Evolutionary conservation across 352 stramenopile genomes (phyloP).

Genomic region (Thraustochytrium sp.): DNA sequence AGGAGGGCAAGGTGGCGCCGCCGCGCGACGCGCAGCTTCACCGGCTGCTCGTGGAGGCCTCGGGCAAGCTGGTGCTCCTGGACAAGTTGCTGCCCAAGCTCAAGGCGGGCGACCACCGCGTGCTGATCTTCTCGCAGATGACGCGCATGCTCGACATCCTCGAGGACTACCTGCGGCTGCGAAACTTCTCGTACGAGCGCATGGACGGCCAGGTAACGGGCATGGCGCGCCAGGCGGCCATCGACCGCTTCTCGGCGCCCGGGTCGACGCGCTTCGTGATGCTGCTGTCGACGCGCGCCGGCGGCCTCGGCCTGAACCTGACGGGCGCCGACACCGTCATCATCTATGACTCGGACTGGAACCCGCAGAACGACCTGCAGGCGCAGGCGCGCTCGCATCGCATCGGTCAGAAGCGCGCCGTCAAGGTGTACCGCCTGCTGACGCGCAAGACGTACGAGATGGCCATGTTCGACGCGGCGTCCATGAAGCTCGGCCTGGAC

Average conservation of each 20-base stretch:
- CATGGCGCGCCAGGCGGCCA: constrained; percentile 83
- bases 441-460: constrained; percentile 86
- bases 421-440: constrained; percentile 83
- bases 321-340: constrained; percentile 68
- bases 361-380: constrained; percentile 61
- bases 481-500: constrained; percentile 81
- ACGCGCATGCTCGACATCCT: constrained; percentile 87
- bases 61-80: constrained; percentile 85
- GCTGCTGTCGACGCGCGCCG: constrained; percentile 90
- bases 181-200: constrained; percentile 37
- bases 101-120: constrained; percentile 85
- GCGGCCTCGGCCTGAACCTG: constrained; percentile 96
- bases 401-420: constrained; percentile 78
- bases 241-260: constrained; percentile 89
- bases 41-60: constrained; percentile 67
- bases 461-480: constrained; percentile 89
- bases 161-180: constrained; percentile 71
- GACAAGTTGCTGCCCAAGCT: constrained; percentile 96
- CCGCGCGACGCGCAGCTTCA: constrained; percentile 61
- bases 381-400: constrained; percentile 79
- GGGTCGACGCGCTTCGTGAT: constrained; percentile 86
- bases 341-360: constrained; percentile 75
- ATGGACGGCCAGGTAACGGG: constrained; percentile 88
- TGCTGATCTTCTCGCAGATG: constrained; percentile 99
- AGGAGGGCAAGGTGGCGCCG: constrained; percentile 49